A percentile compares a stretch with the other conserved stretches of the same genome.
phyloP scores from a whole-genome alignment of 1,284 basidiomycete species.

The Melampsora larici-populina region DNA sequence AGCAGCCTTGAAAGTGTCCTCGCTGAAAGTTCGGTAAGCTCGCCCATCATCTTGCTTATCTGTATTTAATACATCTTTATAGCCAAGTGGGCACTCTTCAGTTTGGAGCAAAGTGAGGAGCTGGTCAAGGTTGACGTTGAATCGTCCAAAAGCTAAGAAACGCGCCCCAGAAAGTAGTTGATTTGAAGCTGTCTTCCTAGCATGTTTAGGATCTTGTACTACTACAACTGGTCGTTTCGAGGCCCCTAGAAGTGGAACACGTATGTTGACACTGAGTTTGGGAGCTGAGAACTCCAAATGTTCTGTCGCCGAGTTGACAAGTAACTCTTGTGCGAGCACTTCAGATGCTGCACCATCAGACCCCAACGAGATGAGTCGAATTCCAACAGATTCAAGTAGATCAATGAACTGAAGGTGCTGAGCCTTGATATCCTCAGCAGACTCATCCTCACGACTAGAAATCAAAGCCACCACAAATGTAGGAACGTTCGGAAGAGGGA shows the following conservation, averaged over 20 bases:
- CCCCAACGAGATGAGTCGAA: too few relatives aligned
- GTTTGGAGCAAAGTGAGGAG: not conserved
- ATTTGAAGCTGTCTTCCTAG: too few relatives aligned
- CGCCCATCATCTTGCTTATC: too few relatives aligned
- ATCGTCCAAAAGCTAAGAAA: conserved; percentile 15
- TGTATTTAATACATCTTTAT: not conserved
- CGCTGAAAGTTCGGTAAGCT: conserved; percentile 7
- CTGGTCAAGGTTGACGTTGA: conserved; percentile 8
- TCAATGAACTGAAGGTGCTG: too few relatives aligned
- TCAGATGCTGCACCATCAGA: too few relatives aligned
- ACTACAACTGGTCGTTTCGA: not conserved
- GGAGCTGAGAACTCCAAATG: not conserved
- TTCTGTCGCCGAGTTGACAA: not conserved
- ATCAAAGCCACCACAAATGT: not conserved
- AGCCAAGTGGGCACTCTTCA: not conserved
- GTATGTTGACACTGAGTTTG: not conserved
- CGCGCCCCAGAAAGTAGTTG: too few relatives aligned
- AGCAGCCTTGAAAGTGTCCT: not conserved
- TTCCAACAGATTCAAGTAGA: too few relatives aligned
- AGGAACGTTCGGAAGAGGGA: not conserved
- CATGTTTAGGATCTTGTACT: too few relatives aligned
- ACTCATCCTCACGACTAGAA: too few relatives aligned
- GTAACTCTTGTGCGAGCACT: too few relatives aligned
- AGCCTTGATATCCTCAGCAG: too few relatives aligned
- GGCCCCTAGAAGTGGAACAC: conserved; percentile 1